These are phyloP conservation scores for Talinum fruticosum DNA, from an alignment of 148 eudicot genomes.

Conservation along the genomic window DNA sequence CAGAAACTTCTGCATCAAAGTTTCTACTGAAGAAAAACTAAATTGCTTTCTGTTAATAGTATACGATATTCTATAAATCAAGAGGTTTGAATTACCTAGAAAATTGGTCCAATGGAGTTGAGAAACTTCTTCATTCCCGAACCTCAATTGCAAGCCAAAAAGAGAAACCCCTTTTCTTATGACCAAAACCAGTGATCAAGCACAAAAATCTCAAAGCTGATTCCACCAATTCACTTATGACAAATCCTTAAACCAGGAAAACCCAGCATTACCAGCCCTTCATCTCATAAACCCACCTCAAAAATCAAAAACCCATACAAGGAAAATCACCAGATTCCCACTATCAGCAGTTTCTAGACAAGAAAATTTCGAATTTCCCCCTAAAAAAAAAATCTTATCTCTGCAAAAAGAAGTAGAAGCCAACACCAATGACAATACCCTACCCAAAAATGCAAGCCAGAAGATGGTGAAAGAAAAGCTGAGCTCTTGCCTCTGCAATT, in stretches of 20 bases:
- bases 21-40: background rate
- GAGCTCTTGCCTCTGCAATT: background rate
- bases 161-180: background rate
- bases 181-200: background rate
- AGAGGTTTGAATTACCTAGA: constrained; percentile 17
- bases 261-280: constrained; percentile 8
- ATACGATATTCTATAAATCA: background rate
- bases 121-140: constrained; percentile 14
- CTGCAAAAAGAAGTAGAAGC: constrained; percentile 14
- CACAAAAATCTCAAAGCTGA: background rate
- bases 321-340: constrained; percentile 14
- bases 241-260: background rate
- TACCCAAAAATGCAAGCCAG: constrained; percentile 17
- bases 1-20: background rate
- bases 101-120: constrained; percentile 14
- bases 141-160: constrained; percentile 16
- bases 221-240: background rate
- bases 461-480: background rate
- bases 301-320: constrained; percentile 22
- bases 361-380: background rate
- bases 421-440: constrained; percentile 2
- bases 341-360: background rate
- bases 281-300: constrained; percentile 27
- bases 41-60: background rate
- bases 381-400: constrained; percentile 5